These are phyloP conservation scores for Aspergillus fumigatiaffinis DNA, from an alignment of 2,329 filamentous ascomycete species.

Conservation along the genomic window DNA sequence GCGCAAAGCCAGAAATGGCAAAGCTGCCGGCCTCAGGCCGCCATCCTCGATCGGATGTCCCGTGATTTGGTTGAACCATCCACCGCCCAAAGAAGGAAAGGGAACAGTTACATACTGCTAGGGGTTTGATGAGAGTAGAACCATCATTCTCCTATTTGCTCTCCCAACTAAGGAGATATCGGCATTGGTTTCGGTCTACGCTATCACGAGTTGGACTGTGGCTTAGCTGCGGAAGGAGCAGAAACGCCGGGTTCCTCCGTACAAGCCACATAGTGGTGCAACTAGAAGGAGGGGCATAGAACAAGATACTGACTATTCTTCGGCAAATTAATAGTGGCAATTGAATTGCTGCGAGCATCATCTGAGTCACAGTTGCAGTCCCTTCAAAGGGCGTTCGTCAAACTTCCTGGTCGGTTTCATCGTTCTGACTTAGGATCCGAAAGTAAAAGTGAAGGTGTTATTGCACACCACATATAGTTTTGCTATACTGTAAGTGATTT, in stretches of 20 bases:
- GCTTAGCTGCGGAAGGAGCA: not conserved
- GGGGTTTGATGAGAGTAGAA: not conserved
- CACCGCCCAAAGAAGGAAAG: slow-evolving; percentile 7
- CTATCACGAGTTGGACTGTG: not conserved
- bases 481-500: not conserved
- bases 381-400: not conserved
- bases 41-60: slow-evolving; percentile 4
- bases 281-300: not conserved
- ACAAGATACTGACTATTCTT: not conserved
- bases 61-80: slow-evolving; percentile 11
- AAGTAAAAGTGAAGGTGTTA: not conserved
- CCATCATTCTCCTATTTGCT: not conserved
- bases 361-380: not conserved
- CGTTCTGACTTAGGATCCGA: not conserved
- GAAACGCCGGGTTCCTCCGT: not conserved
- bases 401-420: not conserved
- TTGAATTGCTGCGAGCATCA: not conserved
- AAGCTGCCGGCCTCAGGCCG: slow-evolving; percentile 9
- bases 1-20: slow-evolving; percentile 1
- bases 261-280: not conserved
- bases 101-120: not conserved
- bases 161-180: not conserved
- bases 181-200: not conserved
- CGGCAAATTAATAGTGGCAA: not conserved
- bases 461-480: not conserved